These are phyloP conservation scores for Penicillium samsonianum DNA, from an alignment of 495 filamentous ascomycete species.

Conservation along the genomic window DNA sequence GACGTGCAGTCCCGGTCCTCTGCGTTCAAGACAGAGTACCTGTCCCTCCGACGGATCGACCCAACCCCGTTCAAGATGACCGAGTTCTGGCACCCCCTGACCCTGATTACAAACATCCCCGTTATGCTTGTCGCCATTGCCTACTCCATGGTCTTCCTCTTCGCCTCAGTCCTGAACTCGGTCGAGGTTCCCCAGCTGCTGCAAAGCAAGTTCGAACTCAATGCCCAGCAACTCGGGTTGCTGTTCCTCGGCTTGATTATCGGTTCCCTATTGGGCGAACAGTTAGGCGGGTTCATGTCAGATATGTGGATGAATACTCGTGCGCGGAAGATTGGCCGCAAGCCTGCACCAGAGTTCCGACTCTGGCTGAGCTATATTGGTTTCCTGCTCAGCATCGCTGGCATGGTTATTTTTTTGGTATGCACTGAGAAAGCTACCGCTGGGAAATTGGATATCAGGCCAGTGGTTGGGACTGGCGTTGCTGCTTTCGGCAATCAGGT, in stretches of 20 bases:
- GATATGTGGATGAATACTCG: conserved; percentile 54
- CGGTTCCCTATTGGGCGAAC: conserved; percentile 56
- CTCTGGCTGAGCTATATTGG: conserved; percentile 58
- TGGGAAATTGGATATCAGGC: conserved; percentile 49
- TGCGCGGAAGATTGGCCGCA: conserved; percentile 31
- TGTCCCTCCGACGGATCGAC: conserved; percentile 50
- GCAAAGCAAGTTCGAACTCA: conserved; percentile 51
- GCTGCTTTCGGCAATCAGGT: conserved; percentile 58
- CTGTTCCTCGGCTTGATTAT: conserved; percentile 57
- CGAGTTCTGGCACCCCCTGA: conserved; percentile 53
- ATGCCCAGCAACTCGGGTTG: conserved; percentile 53
- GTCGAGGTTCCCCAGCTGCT: conserved; percentile 58
- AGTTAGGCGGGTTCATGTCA: conserved; percentile 51
- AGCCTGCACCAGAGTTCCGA: conserved; percentile 46
- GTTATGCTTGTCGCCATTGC: conserved; percentile 50
- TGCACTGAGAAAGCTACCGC: conserved; percentile 42
- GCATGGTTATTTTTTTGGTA: conserved; percentile 53
- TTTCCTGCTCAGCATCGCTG: conserved; percentile 48
- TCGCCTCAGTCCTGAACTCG: conserved; percentile 48
- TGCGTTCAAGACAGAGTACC: conserved; percentile 45
- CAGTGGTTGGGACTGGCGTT: conserved; percentile 53
- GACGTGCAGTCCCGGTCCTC: conserved; percentile 29
- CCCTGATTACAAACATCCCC: conserved; percentile 41
- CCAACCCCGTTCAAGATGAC: conserved; percentile 42
- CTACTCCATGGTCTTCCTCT: conserved; percentile 56